These are phyloP conservation scores for Xylariaceae sp. DNA, from an alignment of 2,329 filamentous ascomycete genomes.

Conservation along the genomic window DNA sequence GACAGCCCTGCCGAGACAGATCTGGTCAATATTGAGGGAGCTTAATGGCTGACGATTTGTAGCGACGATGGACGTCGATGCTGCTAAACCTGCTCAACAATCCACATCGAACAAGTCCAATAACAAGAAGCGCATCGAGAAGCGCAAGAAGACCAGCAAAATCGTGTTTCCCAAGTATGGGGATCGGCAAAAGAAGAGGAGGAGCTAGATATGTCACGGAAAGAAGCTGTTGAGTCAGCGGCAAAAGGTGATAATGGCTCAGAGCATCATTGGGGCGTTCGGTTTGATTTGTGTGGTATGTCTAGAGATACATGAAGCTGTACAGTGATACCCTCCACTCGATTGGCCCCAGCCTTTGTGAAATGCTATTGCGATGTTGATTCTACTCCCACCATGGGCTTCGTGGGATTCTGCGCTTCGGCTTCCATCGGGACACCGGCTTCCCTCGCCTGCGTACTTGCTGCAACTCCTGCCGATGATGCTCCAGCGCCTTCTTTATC, in stretches of 20 bases:
- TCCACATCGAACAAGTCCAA: slow-evolving; percentile 30
- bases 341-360: slow-evolving; percentile 2
- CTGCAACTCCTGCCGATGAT: too few species aligned
- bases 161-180: slow-evolving; percentile 60
- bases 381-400: slow-evolving; percentile 3
- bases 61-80: slow-evolving; percentile 57
- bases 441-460: too few species aligned
- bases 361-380: slow-evolving; percentile 4
- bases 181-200: slow-evolving; percentile 43
- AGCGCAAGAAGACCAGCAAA: slow-evolving; percentile 51
- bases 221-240: not conserved
- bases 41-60: slow-evolving; percentile 8
- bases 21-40: not conserved
- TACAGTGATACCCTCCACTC: slow-evolving; percentile 22
- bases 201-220: slow-evolving; percentile 14
- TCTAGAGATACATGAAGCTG: slow-evolving; percentile 17
- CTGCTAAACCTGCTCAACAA: slow-evolving; percentile 29
- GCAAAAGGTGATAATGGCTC: not conserved
- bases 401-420: not conserved
- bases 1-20: not conserved
- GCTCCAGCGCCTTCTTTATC: too few species aligned
- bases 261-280: slow-evolving; percentile 2
- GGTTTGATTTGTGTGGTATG: slow-evolving; percentile 7
- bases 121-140: slow-evolving; percentile 51
- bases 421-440: too few species aligned